phyloP scores from a whole-genome alignment of 306 rosid species.

The Medicago lupulina region DNA sequence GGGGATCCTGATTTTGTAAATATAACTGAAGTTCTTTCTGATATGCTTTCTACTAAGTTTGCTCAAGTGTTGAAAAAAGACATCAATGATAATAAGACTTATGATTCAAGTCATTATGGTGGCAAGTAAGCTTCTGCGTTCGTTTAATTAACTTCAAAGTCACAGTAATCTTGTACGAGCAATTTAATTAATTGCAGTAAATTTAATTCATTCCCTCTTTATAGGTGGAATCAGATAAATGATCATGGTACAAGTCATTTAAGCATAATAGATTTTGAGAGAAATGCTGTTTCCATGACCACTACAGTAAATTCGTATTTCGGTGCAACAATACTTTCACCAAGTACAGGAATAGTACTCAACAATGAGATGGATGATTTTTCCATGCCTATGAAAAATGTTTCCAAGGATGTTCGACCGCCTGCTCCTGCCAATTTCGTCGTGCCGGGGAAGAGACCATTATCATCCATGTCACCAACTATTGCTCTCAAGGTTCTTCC shows the following conservation, averaged over 20 bases:
- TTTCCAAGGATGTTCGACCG: constrained; percentile 55
- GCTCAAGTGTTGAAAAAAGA: constrained; percentile 62
- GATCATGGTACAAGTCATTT: constrained; percentile 94
- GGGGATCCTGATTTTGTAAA: constrained; percentile 87
- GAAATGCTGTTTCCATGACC: constrained; percentile 87
- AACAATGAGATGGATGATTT: constrained; percentile 96
- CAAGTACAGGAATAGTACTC: constrained; percentile 79
- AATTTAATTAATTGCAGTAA: neutral
- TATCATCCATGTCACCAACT: constrained; percentile 88
- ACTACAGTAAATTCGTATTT: constrained; percentile 69
- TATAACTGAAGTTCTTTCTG: constrained; percentile 60
- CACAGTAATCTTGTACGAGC: neutral
- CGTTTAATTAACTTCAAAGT: constrained; percentile 13
- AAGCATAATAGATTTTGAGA: constrained; percentile 57
- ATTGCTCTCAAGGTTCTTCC: constrained; percentile 70
- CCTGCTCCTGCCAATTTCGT: constrained; percentile 83
- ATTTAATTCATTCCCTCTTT: neutral
- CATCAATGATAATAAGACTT: constrained; percentile 72
- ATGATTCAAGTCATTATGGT: constrained; percentile 70
- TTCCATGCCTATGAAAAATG: constrained; percentile 66
- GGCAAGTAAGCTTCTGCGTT: constrained; percentile 56
- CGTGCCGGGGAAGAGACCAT: constrained; percentile 78
- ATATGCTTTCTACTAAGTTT: constrained; percentile 80
- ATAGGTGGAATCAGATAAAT: constrained; percentile 76
- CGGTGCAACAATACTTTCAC: constrained; percentile 71